A percentile compares a stretch with the other conserved stretches of the same genome.
Evolutionary conservation across 495 filamentous ascomycete genomes (phyloP).

Genomic region (Penicillium herquei): DNA sequence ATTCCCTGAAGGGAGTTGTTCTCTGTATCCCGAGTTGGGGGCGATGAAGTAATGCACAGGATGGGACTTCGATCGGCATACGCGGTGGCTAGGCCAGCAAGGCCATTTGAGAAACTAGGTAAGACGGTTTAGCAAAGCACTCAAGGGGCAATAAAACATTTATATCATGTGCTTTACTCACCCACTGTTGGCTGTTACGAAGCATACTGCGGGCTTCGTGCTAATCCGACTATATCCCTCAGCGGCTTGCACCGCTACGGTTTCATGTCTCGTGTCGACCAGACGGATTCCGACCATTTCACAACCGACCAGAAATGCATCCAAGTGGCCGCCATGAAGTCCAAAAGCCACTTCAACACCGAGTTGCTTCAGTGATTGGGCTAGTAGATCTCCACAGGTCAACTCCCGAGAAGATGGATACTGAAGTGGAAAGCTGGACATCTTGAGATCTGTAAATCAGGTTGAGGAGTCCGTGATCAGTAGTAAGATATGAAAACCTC

Average conservation of each 20-base stretch:
- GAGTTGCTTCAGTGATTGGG: constrained; percentile 26
- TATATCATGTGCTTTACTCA: constrained; percentile 7
- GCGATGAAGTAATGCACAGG: constrained; percentile 30
- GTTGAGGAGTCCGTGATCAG: no score
- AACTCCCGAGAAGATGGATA: constrained; percentile 21
- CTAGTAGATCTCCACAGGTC: constrained; percentile 29
- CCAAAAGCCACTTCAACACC: constrained; percentile 31
- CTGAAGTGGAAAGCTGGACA: constrained; percentile 24
- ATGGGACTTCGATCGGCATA: constrained; percentile 26
- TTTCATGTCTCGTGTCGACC: constrained; percentile 31
- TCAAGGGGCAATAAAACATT: no score
- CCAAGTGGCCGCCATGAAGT: constrained; percentile 31
- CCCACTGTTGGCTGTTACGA: constrained; percentile 34
- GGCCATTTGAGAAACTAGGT: constrained; percentile 29
- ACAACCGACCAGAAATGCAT: constrained; percentile 32
- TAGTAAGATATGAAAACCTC: no score
- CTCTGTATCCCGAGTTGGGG: constrained; percentile 27
- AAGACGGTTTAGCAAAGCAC: not conserved
- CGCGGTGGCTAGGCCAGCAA: constrained; percentile 29
- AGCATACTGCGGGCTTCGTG: constrained; percentile 25
- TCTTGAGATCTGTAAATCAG: constrained; percentile 21
- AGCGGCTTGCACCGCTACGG: constrained; percentile 30
- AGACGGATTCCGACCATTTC: constrained; percentile 25
- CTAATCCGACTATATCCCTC: constrained; percentile 26
- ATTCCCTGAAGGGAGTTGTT: constrained; percentile 31